phyloP scores from a whole-genome alignment of 148 eudicot species.

The Cornus kousa region DNA sequence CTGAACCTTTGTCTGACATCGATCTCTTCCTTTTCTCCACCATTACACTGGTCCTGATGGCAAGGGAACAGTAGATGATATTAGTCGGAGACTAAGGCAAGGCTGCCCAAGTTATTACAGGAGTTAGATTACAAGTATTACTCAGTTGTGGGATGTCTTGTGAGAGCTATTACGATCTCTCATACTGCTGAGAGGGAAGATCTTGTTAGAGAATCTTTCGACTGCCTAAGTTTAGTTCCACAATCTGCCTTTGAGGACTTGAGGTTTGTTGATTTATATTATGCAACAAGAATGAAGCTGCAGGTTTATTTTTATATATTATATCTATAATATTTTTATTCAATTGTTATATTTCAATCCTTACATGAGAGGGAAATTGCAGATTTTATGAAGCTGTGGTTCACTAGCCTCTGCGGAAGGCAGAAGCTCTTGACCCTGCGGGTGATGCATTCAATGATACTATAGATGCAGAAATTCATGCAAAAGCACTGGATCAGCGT shows the following conservation, averaged over 20 bases:
- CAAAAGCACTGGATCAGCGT: slow-evolving; percentile 76
- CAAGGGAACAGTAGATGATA: slow-evolving; percentile 92
- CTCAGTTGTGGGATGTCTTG: slow-evolving; percentile 94
- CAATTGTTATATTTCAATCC: not conserved
- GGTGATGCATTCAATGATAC: slow-evolving; percentile 92
- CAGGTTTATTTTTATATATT: not conserved
- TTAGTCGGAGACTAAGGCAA: slow-evolving; percentile 75
- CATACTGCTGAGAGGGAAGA: slow-evolving; percentile 68
- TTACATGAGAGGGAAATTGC: slow-evolving; percentile 19
- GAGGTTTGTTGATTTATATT: slow-evolving; percentile 44
- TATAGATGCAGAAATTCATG: slow-evolving; percentile 60
- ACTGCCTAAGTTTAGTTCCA: slow-evolving; percentile 76
- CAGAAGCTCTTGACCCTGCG: slow-evolving; percentile 87
- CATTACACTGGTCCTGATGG: slow-evolving; percentile 96
- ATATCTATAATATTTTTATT: not conserved
- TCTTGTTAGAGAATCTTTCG: slow-evolving; percentile 88
- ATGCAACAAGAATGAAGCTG: not conserved
- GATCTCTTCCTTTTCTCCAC: slow-evolving; percentile 38
- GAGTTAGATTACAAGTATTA: slow-evolving; percentile 95
- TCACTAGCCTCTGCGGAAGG: slow-evolving; percentile 86
- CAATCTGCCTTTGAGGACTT: slow-evolving; percentile 96
- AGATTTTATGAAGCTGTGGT: slow-evolving; percentile 99
- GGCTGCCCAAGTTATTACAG: slow-evolving; percentile 95
- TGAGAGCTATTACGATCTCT: slow-evolving; percentile 81
- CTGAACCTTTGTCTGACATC: slow-evolving; percentile 16